These are phyloP conservation scores for Baudoinia panamericana DNA, from an alignment of 495 filamentous ascomycete genomes.

Conservation along the genomic window DNA sequence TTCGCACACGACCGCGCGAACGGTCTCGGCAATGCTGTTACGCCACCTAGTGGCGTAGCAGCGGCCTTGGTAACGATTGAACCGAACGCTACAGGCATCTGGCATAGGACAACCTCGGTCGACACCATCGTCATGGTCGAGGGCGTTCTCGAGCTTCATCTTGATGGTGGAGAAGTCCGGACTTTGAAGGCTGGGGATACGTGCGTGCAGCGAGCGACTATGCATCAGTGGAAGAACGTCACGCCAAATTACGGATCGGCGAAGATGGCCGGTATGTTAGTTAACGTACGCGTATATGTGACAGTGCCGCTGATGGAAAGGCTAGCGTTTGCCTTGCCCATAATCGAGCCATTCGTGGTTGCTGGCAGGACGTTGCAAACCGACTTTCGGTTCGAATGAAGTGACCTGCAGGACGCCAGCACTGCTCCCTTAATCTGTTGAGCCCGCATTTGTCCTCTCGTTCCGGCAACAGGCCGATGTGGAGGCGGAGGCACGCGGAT, in stretches of 20 bases:
- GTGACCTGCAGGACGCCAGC: no score
- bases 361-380: slow-evolving; percentile 9
- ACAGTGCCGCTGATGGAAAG: not conserved
- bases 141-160: slow-evolving; percentile 41
- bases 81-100: slow-evolving; percentile 4
- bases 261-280: slow-evolving; percentile 6
- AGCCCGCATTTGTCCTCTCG: no score
- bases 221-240: slow-evolving; percentile 54
- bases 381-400: slow-evolving; percentile 3
- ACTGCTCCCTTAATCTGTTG: no score
- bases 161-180: slow-evolving; percentile 47
- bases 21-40: slow-evolving; percentile 3
- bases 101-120: slow-evolving; percentile 25
- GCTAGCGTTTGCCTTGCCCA: slow-evolving; percentile 1
- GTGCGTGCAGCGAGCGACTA: slow-evolving; percentile 51
- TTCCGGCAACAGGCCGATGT: no score
- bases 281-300: not conserved
- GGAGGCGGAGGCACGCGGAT: no score
- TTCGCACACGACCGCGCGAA: slow-evolving; percentile 12
- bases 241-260: slow-evolving; percentile 30
- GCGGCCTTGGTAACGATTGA: slow-evolving; percentile 6
- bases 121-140: slow-evolving; percentile 26
- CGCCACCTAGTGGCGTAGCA: slow-evolving; percentile 4
- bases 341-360: slow-evolving; percentile 7
- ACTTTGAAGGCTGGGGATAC: slow-evolving; percentile 49